These are phyloP conservation scores for Boletus smithii DNA, from an alignment of 1,284 basidiomycete genomes.

Conservation along the genomic window DNA sequence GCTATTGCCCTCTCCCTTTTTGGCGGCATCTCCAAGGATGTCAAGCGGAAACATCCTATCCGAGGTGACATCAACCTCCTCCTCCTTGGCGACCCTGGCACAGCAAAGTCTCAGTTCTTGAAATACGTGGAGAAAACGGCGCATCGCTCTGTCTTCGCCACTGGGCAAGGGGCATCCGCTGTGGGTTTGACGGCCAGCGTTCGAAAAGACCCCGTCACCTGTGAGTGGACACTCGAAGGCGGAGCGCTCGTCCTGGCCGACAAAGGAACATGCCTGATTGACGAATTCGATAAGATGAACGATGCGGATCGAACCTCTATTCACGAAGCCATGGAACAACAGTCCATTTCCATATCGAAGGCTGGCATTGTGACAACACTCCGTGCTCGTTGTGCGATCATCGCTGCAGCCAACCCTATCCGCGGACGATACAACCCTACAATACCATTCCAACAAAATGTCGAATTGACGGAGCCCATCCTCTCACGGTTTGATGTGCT, in stretches of 20 bases:
- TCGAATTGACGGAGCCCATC: constrained; percentile 98
- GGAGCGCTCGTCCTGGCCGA: constrained; percentile 97
- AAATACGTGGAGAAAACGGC: constrained; percentile 99
- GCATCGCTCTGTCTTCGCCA: constrained; percentile 95
- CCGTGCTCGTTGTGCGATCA: constrained; percentile 95
- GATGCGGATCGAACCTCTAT: constrained; percentile 96
- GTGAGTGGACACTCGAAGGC: constrained; percentile 98
- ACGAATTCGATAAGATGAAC: constrained; percentile 99
- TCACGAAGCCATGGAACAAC: constrained; percentile 99
- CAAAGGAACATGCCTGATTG: constrained; percentile 98
- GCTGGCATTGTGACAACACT: constrained; percentile 97
- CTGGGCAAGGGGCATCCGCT: constrained; percentile 95
- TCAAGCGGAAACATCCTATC: constrained; percentile 94
- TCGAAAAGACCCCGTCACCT: constrained; percentile 94
- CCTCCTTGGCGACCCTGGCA: constrained; percentile 95
- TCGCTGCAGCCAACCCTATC: constrained; percentile 97
- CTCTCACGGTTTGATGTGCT: constrained; percentile 98
- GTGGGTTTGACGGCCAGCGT: constrained; percentile 98
- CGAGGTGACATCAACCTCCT: constrained; percentile 98
- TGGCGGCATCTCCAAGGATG: constrained; percentile 91
- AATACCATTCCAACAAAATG: constrained; percentile 97
- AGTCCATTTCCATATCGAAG: constrained; percentile 99
- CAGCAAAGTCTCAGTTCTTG: constrained; percentile 98
- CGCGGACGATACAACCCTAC: constrained; percentile 97
- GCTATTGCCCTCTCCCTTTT: constrained; percentile 94